Conservation (phyloP, 1,139 yeast genomes). For the Suhomyces bolitotheri region DNA sequence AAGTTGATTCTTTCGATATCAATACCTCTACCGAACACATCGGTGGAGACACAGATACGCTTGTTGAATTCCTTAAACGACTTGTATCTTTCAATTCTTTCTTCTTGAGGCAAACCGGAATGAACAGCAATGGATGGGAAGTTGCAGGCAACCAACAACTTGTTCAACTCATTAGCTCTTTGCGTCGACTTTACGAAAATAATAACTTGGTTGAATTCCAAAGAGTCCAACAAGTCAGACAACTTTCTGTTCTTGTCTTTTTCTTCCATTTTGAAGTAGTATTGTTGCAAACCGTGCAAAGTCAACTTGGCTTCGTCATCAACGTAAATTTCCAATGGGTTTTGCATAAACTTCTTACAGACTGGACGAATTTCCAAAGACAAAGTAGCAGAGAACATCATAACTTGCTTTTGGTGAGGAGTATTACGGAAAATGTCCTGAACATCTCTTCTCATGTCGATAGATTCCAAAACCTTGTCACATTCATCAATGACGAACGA, state of each 20-base stretch:
- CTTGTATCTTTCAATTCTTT: constrained; percentile 95
- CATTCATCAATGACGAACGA: constrained; percentile 97
- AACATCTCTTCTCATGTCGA: constrained; percentile 97
- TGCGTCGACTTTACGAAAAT: constrained; percentile 90
- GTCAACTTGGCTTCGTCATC: constrained; percentile 98
- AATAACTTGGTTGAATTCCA: constrained; percentile 97
- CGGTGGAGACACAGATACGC: constrained; percentile 98
- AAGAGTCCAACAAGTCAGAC: constrained; percentile 87
- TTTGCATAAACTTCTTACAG: constrained; percentile 97
- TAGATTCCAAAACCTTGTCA: constrained; percentile 91
- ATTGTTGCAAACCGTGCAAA: constrained; percentile 97
- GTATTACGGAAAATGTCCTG: constrained; percentile 97
- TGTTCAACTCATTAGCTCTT: constrained; percentile 91
- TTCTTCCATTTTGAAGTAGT: constrained; percentile 85
- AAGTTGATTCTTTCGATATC: constrained; percentile 98
- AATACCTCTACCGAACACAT: constrained; percentile 98
- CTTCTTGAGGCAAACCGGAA: constrained; percentile 95
- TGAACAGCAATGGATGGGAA: constrained; percentile 98
- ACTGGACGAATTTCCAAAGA: constrained; percentile 94
- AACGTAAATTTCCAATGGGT: constrained; percentile 94
- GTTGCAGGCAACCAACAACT: constrained; percentile 85
- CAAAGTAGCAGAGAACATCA: constrained; percentile 98
- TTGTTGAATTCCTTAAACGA: constrained; percentile 97
- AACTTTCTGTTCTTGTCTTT: constrained; percentile 91
- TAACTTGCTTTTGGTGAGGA: constrained; percentile 97